Conservation (phyloP, 768 basidiomycete species). For the Boletus sp. region DNA sequence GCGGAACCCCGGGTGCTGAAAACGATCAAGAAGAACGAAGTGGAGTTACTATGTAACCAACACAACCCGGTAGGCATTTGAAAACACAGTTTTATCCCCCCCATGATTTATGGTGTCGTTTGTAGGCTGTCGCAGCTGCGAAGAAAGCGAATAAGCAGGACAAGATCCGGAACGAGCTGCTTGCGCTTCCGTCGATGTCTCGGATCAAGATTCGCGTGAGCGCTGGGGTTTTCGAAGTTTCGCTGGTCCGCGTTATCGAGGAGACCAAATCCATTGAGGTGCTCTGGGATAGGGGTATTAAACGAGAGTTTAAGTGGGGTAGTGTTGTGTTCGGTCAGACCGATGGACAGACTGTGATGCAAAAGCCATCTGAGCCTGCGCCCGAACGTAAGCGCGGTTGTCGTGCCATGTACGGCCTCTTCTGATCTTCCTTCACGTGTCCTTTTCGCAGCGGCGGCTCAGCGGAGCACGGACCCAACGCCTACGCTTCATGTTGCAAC, state of each 20-base stretch:
- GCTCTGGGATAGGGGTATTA: constrained; percentile 71
- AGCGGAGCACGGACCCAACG: constrained; percentile 6
- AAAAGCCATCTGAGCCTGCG: constrained; percentile 62
- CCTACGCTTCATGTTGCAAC: constrained; percentile 23
- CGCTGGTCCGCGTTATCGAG: constrained; percentile 66
- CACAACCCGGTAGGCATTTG: constrained; percentile 80
- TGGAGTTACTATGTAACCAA: constrained; percentile 76
- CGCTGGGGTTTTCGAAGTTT: constrained; percentile 84
- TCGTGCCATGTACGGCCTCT: neutral
- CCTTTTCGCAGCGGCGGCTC: constrained; percentile 15
- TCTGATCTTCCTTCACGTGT: constrained; percentile 11
- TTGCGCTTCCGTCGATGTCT: constrained; percentile 65
- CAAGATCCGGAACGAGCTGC: constrained; percentile 65
- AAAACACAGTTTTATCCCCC: neutral
- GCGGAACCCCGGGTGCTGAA: constrained; percentile 45
- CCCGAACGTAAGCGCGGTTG: constrained; percentile 41
- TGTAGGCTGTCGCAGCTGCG: constrained; percentile 67
- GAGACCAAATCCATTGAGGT: constrained; percentile 73
- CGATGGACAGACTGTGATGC: constrained; percentile 60
- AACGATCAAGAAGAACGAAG: constrained; percentile 67
- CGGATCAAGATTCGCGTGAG: constrained; percentile 83
- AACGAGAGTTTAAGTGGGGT: constrained; percentile 80
- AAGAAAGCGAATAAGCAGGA: constrained; percentile 75
- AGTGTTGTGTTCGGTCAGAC: constrained; percentile 75
- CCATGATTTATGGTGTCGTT: neutral